Conservation (phyloP, 495 filamentous ascomycete genomes). For the Rostrohypoxylon terebratum region DNA sequence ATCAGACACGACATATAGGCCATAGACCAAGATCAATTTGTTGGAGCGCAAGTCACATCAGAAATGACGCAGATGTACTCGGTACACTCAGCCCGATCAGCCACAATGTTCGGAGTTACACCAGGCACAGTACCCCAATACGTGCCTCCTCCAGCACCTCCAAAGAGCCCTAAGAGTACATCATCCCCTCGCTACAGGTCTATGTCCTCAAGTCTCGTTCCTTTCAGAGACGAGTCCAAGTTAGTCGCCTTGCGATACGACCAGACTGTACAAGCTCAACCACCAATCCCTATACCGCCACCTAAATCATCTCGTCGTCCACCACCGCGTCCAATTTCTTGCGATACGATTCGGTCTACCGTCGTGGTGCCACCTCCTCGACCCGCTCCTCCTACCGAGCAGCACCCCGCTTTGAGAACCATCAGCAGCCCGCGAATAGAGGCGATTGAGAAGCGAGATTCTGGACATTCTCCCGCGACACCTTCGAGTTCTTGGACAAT, state of each 20-base stretch:
- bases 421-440: slow-evolving; percentile 47
- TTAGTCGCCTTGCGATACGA: slow-evolving; percentile 67
- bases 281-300: slow-evolving; percentile 65
- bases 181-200: slow-evolving; percentile 53
- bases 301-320: slow-evolving; percentile 50
- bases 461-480: slow-evolving; percentile 63
- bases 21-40: background rate
- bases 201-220: slow-evolving; percentile 49
- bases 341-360: slow-evolving; percentile 34
- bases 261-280: slow-evolving; percentile 64
- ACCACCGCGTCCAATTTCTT: slow-evolving; percentile 44
- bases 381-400: slow-evolving; percentile 57
- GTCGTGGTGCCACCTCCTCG: slow-evolving; percentile 54
- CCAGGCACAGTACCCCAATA: slow-evolving; percentile 25
- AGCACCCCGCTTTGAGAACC: slow-evolving; percentile 61
- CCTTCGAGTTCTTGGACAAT: slow-evolving; percentile 60
- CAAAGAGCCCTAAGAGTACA: slow-evolving; percentile 50
- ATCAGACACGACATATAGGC: slow-evolving; percentile 24
- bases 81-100: slow-evolving; percentile 24
- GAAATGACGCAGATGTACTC: slow-evolving; percentile 24
- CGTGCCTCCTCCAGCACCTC: slow-evolving; percentile 49
- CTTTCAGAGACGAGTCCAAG: slow-evolving; percentile 61
- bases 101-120: slow-evolving; percentile 42
- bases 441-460: slow-evolving; percentile 62
- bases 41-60: background rate